Evolutionary conservation across 1,284 basidiomycete genomes (phyloP).

Genomic region (Apiotrichum domesticum): DNA sequence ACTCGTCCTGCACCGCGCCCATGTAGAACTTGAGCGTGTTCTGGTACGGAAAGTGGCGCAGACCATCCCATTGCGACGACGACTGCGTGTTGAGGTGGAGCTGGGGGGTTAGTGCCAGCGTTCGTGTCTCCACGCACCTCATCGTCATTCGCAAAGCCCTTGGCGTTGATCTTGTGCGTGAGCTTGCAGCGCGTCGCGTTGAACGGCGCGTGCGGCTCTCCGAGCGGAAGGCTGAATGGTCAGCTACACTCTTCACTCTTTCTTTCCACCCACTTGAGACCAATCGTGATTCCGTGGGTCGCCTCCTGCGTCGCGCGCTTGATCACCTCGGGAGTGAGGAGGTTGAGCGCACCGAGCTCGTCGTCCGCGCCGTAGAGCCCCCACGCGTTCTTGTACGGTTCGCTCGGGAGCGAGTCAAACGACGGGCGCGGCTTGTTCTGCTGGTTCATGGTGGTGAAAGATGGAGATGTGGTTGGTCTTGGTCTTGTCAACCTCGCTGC

Average conservation of each 20-base stretch:
- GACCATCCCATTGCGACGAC: constrained; percentile 47
- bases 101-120: constrained; percentile 4
- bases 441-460: no score
- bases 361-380: constrained; percentile 28
- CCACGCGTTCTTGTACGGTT: constrained; percentile 36
- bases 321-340: constrained; percentile 28
- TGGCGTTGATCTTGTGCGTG: constrained; percentile 17
- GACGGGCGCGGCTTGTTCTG: neutral
- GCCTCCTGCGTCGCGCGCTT: constrained; percentile 23
- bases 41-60: constrained; percentile 39
- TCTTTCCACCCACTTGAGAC: constrained; percentile 24
- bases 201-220: constrained; percentile 1
- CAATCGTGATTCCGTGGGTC: constrained; percentile 25
- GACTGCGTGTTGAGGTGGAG: constrained; percentile 45
- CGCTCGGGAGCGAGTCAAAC: constrained; percentile 13
- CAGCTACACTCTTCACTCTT: no score
- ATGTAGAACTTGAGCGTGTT: constrained; percentile 9
- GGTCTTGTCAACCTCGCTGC: no score
- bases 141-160: constrained; percentile 13
- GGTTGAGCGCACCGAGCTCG: constrained; percentile 30
- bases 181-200: constrained; percentile 7
- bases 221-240: constrained; percentile 9
- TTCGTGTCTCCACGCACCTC: neutral
- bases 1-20: constrained; percentile 1
- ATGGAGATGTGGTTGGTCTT: no score